Base-by-base conservation (phyloP, 148 eudicot genomes). In the Pharnaceum exiguum region DNA sequence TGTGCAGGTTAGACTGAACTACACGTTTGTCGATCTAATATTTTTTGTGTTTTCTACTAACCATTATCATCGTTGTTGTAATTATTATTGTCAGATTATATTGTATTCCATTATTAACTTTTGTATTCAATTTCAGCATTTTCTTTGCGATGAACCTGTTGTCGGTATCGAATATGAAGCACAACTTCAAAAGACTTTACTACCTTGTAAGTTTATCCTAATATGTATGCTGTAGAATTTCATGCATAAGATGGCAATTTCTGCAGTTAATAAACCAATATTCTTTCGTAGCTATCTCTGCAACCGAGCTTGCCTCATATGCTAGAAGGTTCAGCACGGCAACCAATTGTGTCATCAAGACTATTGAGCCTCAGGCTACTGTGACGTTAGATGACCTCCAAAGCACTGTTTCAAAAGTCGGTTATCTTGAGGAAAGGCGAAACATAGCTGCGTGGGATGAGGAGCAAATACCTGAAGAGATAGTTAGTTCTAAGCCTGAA, bases 381-480 rank as follows among this genome's bases (percentile, higher is more conserved):
- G 83, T 75, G 50, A 77, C 83, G 22, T 73, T 79, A 48, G 85
- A 83, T 68, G 83, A 75, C 67, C 70, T 87, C 26, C 77, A 63
- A 72, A 44, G 42, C 37, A 74, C 70, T 56, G 85, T 87, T 58
- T 44, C 54, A 28, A 81, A 68, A 77, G 51, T 87, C 60, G 77
- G 71, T 60, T 44, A 56, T 54, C 75, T 87, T 29, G 90, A 87
- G 70, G 75, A 77, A 57, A 76, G 60, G 54, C 28, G 68, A 72
- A 65, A 49, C 52, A 77, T 87, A 32, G 51, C 68, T 36, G 75
- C 83, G 55, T 85, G 96, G 94, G 85, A 77, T 64, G 90, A 85
- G 32, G 96, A 89, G 52, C 69, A 75, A 52, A 65, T 85, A 57
- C 96, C 96, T 35, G 96, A 89, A 75, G 90, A 89, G 50, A 81